Base-by-base conservation (phyloP, 345 rosid species). In the Gossypium herbaceum region DNA sequence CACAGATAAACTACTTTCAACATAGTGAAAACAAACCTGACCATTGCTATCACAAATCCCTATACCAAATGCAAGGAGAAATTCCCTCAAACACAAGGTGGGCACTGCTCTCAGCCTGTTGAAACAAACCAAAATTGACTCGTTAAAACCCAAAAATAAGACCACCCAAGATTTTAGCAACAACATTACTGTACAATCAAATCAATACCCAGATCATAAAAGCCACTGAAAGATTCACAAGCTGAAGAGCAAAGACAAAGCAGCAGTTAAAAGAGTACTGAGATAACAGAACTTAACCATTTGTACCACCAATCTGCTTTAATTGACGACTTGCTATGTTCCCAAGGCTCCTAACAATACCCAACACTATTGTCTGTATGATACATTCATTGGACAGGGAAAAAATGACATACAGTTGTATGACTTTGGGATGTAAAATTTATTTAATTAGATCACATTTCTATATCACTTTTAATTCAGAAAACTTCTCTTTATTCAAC, bases 171-270 rank as follows among this genome's bases (percentile, higher is more conserved):
- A 16, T 69, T 48, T 50, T 9, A 7, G 9, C 15, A 50, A 68
- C 15, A 50, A 68, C 58, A 68, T 24, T 48, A 16, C 22, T 48
- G 43, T 15, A 24, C 13, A 24, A 24, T 68, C 56, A 68, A 24
- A 68, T 68, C 41, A 48, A 70, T n/a, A 52, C 73, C 73, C 47
- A 50, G 13, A 51, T 27, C 16, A 27, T 16, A 39, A 69, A 50
- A 25, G 57, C 16, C 44, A 15, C 12, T 9, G 73, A 70, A 70
- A n/a, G 62, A 39, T 71, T 34, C 62, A 55, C 7, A 62, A 2
- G 22, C 45, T 16, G 45, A 62, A 34, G 7, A 34, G 67, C 44
- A 62, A 8, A 62, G 67, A 62, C 22, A 62, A 34, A 62, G 67
- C 9, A 7, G 47, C 47, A 34, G 45, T 62, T 62, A 2, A 62